Evolutionary conservation across 1,284 basidiomycete genomes (phyloP), one percentile per base, ranked within the genome.

Genomic region (Moesziomyces parantarcticus): DNA sequence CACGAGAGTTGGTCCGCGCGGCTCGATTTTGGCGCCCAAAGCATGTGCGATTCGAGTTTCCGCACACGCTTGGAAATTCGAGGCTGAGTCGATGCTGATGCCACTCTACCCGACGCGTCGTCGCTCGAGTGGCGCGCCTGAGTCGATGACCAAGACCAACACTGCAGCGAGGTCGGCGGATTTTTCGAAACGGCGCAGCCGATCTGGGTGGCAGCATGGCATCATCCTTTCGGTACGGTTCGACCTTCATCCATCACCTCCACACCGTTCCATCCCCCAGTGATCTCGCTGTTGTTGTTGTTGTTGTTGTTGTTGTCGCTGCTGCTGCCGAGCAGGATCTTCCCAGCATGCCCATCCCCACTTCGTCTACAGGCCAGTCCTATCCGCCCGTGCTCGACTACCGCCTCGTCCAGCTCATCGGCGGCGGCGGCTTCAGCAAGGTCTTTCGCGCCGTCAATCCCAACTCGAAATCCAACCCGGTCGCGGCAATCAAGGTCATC

Each of bases 401-500:
- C 62, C 68, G 72, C 40, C 75, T 83, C 50, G 77, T 78, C 20
- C 77, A 82, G 63, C 76, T 77, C 43, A 77, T 83, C 36, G 81
- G 82, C 26, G 82, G 82, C 50, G 82, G 82, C 32, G 82, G 82
- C 36, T 82, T 82, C 67, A 67, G 55, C 58, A 80, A 78, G 22
- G 82, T 83, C 43, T 83, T 83, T 50, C 76, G 79, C 21, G 81
- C 78, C 11, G 62, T 79, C 56, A 83, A 80, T 25, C 55, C 72
- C 0, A 54, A 56, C 8, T 69, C 74, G 20, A 48, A 70, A 22
- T 46, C 50, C 3, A 73, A 83, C 39, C 67, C 67, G 18, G 72
- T 80, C 11, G 80, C 81, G 2, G 81, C 81, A 34, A 74, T 83
- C 69, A 83, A 83, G 50, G 80, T 83, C 53, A 79, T 83, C 50